Percentiles rank a stretch among this genome's conserved stretches.
Evolutionary conservation across 2,329 filamentous ascomycete genomes (phyloP).

Genomic region (Trichoderma afroharzianum): DNA sequence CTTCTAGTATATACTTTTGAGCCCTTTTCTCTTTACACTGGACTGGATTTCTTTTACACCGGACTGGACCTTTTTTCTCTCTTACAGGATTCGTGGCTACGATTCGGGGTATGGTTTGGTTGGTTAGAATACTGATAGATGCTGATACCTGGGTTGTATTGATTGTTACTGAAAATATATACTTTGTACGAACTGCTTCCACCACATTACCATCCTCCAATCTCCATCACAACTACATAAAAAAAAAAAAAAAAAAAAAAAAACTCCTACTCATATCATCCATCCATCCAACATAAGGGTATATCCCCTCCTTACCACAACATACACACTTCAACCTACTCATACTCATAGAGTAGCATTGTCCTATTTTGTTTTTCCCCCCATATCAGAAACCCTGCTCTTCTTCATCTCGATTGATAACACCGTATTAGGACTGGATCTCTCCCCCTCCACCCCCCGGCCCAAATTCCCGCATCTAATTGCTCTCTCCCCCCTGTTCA

Average conservation of each 20-base stretch:
- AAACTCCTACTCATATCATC: neutral
- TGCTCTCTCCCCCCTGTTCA: neutral
- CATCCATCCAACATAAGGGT: neutral
- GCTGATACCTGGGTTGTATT: conserved; percentile 12
- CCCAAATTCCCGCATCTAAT: neutral
- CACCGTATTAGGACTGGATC: neutral
- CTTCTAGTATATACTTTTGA: neutral
- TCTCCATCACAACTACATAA: neutral
- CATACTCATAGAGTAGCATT: neutral
- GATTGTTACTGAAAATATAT: neutral
- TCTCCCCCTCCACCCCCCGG: neutral
- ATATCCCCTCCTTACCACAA: neutral
- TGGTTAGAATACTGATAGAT: conserved; percentile 6
- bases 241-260: neutral
- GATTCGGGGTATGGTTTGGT: neutral
- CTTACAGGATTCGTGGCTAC: neutral
- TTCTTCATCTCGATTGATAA: conserved; percentile 3
- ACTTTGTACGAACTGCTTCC: neutral
- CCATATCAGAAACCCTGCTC: neutral
- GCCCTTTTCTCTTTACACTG: neutral
- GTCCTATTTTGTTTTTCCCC: neutral
- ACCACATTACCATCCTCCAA: neutral
- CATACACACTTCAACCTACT: neutral
- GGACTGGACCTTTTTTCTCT: neutral
- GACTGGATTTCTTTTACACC: neutral